These are phyloP conservation scores for Pseudohyphozyma bogoriensis DNA, from an alignment of 768 basidiomycete genomes.

Conservation along the genomic window DNA sequence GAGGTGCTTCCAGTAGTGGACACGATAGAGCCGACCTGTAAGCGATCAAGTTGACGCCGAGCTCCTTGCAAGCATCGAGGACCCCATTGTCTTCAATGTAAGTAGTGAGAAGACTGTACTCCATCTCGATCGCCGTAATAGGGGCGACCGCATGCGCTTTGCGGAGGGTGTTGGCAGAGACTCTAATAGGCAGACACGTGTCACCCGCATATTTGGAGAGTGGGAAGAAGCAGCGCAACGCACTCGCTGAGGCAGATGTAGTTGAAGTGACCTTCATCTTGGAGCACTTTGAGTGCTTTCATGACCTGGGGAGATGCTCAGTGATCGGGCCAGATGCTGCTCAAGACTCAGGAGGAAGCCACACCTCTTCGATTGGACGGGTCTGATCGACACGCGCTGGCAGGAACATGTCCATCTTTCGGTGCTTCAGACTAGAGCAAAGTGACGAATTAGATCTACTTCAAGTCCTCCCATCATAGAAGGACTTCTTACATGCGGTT, in stretches of 20 bases:
- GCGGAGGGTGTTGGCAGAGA: background rate
- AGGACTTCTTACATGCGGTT: no score
- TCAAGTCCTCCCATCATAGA: no score
- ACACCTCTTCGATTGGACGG: conserved; percentile 10
- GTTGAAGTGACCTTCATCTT: conserved; percentile 51
- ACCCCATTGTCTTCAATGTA: conserved; percentile 32
- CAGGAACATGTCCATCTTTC: conserved; percentile 51
- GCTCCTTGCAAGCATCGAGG: conserved; percentile 38
- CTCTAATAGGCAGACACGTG: background rate
- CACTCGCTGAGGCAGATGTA: conserved; percentile 31
- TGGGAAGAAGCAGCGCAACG: background rate
- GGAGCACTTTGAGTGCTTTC: conserved; percentile 42
- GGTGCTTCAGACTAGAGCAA: conserved; percentile 16
- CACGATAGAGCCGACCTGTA: conserved; percentile 31
- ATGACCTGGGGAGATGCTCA: conserved; percentile 21
- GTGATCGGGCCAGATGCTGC: background rate
- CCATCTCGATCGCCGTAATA: background rate
- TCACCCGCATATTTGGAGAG: background rate
- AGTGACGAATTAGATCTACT: no score
- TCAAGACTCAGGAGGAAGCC: background rate
- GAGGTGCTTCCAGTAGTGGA: background rate
- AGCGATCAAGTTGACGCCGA: conserved; percentile 38
- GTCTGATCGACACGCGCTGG: conserved; percentile 41
- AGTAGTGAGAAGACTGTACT: background rate
- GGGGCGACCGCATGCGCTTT: background rate